Conservation (phyloP, 805 yeast species). For the Kregervanrija fluxuum region DNA sequence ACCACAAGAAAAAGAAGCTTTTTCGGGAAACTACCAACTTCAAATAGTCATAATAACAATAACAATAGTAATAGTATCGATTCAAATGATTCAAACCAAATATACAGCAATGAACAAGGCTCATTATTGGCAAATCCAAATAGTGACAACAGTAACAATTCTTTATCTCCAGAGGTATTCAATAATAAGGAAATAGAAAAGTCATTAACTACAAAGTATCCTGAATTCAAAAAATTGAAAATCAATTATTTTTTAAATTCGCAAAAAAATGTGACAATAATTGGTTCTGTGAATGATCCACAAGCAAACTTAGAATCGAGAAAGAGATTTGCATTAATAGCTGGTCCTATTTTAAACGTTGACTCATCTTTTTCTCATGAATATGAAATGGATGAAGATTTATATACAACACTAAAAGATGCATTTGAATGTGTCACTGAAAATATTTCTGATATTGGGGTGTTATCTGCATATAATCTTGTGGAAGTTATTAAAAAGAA, state of each 20-base stretch:
- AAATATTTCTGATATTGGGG: slow-evolving; percentile 61
- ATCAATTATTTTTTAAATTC: slow-evolving; percentile 33
- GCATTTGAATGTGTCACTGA: slow-evolving; percentile 79
- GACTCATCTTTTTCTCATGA: slow-evolving; percentile 56
- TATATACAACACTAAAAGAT: slow-evolving; percentile 72
- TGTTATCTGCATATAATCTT: slow-evolving; percentile 73
- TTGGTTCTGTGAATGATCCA: slow-evolving; percentile 35
- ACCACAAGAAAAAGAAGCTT: neutral
- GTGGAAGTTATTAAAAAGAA: slow-evolving; percentile 72
- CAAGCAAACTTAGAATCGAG: slow-evolving; percentile 57
- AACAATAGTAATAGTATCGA: neutral
- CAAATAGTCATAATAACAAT: neutral
- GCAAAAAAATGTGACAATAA: slow-evolving; percentile 39
- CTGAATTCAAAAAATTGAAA: slow-evolving; percentile 27
- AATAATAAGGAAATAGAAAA: slow-evolving; percentile 17
- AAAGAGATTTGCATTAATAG: slow-evolving; percentile 66
- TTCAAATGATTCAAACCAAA: neutral
- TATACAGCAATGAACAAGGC: slow-evolving; percentile 4
- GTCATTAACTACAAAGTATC: slow-evolving; percentile 19
- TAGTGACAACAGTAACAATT: slow-evolving; percentile 1
- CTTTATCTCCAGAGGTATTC: slow-evolving; percentile 6
- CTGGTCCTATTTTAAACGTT: slow-evolving; percentile 78
- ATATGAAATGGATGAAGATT: slow-evolving; percentile 41
- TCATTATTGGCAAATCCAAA: slow-evolving; percentile 2
- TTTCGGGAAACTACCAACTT: neutral